Evolutionary conservation across 805 yeast species (phyloP).

Genomic region (Metschnikowia anglica): DNA sequence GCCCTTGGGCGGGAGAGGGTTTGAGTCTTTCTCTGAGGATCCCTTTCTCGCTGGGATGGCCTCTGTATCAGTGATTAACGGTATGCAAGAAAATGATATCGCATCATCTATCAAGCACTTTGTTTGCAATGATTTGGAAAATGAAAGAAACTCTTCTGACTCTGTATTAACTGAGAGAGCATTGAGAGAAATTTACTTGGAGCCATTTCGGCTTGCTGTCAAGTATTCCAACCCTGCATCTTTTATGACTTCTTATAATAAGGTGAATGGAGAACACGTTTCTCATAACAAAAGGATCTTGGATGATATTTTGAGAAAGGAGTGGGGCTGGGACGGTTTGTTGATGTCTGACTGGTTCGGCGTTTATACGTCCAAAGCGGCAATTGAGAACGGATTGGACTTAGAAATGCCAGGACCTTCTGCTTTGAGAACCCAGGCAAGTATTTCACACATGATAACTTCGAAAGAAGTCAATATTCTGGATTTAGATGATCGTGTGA

Average conservation of each 20-base stretch:
- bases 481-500: slow-evolving; percentile 29
- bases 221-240: slow-evolving; percentile 30
- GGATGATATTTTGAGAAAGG: slow-evolving; percentile 26
- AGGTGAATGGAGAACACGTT: slow-evolving; percentile 32
- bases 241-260: slow-evolving; percentile 34
- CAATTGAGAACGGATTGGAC: slow-evolving; percentile 32
- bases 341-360: slow-evolving; percentile 39
- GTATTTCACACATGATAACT: slow-evolving; percentile 25
- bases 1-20: slow-evolving; percentile 36
- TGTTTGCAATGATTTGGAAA: slow-evolving; percentile 35
- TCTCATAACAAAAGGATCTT: slow-evolving; percentile 27
- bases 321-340: slow-evolving; percentile 36
- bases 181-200: slow-evolving; percentile 34
- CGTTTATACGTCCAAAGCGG: slow-evolving; percentile 27
- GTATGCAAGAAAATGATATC: slow-evolving; percentile 29
- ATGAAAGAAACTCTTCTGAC: slow-evolving; percentile 31
- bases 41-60: slow-evolving; percentile 32
- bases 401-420: slow-evolving; percentile 39
- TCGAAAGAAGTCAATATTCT: slow-evolving; percentile 28
- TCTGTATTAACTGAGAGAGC: slow-evolving; percentile 32
- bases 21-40: slow-evolving; percentile 36
- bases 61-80: slow-evolving; percentile 27
- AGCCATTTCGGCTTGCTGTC: slow-evolving; percentile 35
- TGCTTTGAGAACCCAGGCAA: slow-evolving; percentile 20
- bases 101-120: slow-evolving; percentile 37